Percentiles rank a stretch among this genome's conserved stretches.
phyloP scores from a whole-genome alignment of 169 alveolate genomes.

The Perkinsus chesapeaki region DNA sequence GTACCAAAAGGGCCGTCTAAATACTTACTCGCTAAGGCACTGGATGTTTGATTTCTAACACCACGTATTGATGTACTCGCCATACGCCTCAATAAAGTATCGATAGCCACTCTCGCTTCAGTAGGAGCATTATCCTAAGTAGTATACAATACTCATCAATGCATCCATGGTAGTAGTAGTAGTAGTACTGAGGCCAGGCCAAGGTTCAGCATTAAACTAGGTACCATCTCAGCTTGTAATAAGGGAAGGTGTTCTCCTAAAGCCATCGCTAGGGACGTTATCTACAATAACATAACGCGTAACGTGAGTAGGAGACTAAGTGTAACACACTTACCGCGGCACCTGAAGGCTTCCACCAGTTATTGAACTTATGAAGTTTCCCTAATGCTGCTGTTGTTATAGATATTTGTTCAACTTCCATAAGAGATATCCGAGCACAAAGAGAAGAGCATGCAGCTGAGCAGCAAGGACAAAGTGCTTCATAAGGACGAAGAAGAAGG shows the following conservation, averaged over 20 bases:
- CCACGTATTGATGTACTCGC: background rate
- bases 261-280: background rate
- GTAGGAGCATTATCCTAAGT: background rate
- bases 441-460: background rate
- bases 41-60: background rate
- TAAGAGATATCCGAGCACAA: background rate
- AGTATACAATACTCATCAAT: background rate
- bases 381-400: background rate
- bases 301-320: background rate
- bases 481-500: background rate
- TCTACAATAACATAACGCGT: background rate
- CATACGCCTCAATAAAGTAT: background rate
- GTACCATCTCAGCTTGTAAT: background rate
- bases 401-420: background rate
- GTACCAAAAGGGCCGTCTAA: background rate
- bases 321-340: background rate
- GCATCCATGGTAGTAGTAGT: background rate
- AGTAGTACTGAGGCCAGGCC: background rate
- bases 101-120: background rate
- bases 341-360: background rate
- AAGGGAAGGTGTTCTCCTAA: background rate
- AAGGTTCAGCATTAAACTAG: background rate
- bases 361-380: background rate
- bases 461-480: background rate
- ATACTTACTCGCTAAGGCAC: background rate